Conservation (phyloP, 345 rosid species). For the Balakata baccata region DNA sequence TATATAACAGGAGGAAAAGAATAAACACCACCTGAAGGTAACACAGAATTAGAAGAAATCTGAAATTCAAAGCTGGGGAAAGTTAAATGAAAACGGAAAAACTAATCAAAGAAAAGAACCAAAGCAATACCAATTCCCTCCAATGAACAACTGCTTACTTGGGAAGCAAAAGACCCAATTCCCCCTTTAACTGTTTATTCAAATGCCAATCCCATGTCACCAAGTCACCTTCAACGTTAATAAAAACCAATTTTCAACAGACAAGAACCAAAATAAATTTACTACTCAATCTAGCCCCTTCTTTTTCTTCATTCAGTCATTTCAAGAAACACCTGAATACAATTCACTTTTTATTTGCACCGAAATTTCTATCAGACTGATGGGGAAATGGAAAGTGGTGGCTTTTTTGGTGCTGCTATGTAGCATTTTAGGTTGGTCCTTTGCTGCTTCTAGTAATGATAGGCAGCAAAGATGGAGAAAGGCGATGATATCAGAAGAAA, state of each 20-base stretch:
- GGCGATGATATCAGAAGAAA: conserved; percentile 16
- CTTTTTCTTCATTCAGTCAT: neutral
- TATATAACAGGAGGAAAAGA: no score
- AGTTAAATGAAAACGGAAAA: no score
- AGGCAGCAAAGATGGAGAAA: conserved; percentile 28
- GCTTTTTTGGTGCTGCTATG: neutral
- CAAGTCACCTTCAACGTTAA: neutral
- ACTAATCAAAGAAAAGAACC: neutral
- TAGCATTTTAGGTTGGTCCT: conserved; percentile 12
- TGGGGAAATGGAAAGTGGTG: conserved; percentile 28
- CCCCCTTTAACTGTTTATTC: neutral
- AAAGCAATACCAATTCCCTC: conserved; percentile 1
- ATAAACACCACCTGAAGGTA: neutral
- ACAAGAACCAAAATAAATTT: neutral
- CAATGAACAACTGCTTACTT: neutral
- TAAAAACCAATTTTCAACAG: conserved; percentile 1
- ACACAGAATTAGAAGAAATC: neutral
- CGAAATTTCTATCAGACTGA: neutral
- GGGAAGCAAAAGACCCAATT: neutral
- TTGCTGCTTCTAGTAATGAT: conserved; percentile 14
- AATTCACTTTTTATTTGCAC: no score
- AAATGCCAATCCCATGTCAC: neutral
- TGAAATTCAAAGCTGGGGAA: neutral
- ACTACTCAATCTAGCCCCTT: neutral
- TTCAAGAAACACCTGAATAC: conserved; percentile 1